Evolutionary conservation across 2,329 filamentous ascomycete species (phyloP).

Genomic region (Clonostachys chloroleuca): DNA sequence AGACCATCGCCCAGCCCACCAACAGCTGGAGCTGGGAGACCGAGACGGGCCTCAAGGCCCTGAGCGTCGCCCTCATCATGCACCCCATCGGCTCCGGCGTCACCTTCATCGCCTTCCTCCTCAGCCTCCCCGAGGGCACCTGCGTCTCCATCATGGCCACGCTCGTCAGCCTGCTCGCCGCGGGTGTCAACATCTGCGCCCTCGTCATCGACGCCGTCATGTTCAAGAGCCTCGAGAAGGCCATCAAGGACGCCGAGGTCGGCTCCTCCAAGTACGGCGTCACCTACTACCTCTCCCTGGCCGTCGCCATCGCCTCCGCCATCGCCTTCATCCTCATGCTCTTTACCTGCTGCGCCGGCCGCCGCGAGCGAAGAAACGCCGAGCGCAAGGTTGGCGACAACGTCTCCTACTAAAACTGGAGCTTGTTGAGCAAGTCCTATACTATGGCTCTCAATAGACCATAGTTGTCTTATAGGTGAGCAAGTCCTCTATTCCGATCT

Average conservation of each 20-base stretch:
- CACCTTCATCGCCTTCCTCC: slow-evolving; percentile 53
- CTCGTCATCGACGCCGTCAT: slow-evolving; percentile 53
- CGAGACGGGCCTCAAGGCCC: slow-evolving; percentile 23
- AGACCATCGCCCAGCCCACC: slow-evolving; percentile 22
- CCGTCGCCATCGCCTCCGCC: slow-evolving; percentile 47
- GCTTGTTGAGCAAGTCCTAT: background rate
- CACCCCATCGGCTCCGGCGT: slow-evolving; percentile 56
- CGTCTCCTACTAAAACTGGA: too few species aligned
- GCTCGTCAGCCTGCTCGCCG: slow-evolving; percentile 42
- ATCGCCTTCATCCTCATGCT: slow-evolving; percentile 54
- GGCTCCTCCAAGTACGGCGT: slow-evolving; percentile 41
- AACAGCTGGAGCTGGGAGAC: slow-evolving; percentile 37
- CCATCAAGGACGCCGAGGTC: slow-evolving; percentile 40
- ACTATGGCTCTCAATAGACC: too few species aligned
- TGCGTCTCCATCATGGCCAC: slow-evolving; percentile 46
- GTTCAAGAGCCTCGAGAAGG: slow-evolving; percentile 47
- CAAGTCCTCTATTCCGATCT: too few species aligned
- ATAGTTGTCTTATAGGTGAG: too few species aligned
- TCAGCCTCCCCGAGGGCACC: slow-evolving; percentile 11
- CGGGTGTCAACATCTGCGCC: slow-evolving; percentile 39
- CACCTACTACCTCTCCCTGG: slow-evolving; percentile 57
- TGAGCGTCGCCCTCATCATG: slow-evolving; percentile 57
- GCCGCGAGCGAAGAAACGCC: slow-evolving; percentile 14
- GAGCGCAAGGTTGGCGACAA: too few species aligned
- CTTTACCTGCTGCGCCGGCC: slow-evolving; percentile 54